Percentiles rank a stretch among this genome's conserved stretches.
phyloP scores from a whole-genome alignment of 441 rosid species.

The Bocquillonia castaneifolia region DNA sequence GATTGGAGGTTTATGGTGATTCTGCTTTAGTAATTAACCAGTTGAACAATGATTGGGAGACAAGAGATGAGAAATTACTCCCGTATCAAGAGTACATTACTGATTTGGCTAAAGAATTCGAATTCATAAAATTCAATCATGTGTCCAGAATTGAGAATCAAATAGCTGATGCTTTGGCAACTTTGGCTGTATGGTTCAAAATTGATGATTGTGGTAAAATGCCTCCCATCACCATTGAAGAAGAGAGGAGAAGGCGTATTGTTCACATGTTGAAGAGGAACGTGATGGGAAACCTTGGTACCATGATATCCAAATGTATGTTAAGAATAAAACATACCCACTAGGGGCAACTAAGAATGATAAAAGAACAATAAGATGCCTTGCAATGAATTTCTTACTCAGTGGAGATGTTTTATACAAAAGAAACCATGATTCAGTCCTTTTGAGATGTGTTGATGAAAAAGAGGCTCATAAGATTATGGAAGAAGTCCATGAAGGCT shows the following conservation, averaged over 20 bases:
- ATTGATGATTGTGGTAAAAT: neutral
- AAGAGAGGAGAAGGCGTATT: neutral
- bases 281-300: slow-evolving; percentile 8
- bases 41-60: neutral
- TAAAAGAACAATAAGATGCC: neutral
- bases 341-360: neutral
- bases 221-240: neutral
- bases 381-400: neutral
- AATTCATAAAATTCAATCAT: neutral
- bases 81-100: neutral
- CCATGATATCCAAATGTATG: slow-evolving; percentile 4
- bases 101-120: neutral
- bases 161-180: neutral
- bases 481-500: slow-evolving; percentile 13
- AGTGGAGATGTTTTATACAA: neutral
- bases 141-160: neutral
- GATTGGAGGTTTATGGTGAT: neutral
- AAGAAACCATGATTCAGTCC: too few relatives aligned
- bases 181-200: neutral
- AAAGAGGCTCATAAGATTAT: neutral
- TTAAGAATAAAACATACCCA: neutral
- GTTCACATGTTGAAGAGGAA: neutral
- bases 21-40: neutral
- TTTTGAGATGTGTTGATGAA: too few relatives aligned
- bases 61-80: neutral